Percentiles rank a stretch among this genome's conserved stretches.
phyloP scores from a whole-genome alignment of 768 basidiomycete genomes.

The Pulveroboletus frians region DNA sequence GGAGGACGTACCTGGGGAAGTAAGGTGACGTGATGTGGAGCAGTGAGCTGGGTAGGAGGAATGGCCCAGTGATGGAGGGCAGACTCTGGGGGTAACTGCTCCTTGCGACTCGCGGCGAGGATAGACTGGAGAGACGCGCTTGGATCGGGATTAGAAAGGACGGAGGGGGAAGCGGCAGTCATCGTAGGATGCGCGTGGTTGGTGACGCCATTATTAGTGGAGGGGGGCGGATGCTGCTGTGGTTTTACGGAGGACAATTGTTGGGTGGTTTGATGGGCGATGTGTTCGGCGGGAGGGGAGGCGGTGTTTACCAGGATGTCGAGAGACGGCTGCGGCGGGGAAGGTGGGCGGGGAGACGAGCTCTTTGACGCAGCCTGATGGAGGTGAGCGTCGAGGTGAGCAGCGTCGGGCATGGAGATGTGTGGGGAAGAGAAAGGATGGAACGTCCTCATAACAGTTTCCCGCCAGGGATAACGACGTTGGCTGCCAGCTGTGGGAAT shows the following conservation, averaged over 20 bases:
- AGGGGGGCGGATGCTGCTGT: slow-evolving; percentile 17
- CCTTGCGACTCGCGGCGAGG: slow-evolving; percentile 31
- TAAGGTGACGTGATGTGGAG: slow-evolving; percentile 25
- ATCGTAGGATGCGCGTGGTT: slow-evolving; percentile 29
- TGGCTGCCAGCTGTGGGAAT: slow-evolving; percentile 44
- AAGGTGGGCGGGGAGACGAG: slow-evolving; percentile 48
- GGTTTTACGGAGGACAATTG: slow-evolving; percentile 29
- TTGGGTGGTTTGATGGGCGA: slow-evolving; percentile 31
- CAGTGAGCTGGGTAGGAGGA: slow-evolving; percentile 29
- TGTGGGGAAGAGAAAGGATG: slow-evolving; percentile 41
- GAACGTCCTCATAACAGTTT: slow-evolving; percentile 41
- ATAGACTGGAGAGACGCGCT: slow-evolving; percentile 39
- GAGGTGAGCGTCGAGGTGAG: slow-evolving; percentile 31
- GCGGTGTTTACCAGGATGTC: slow-evolving; percentile 34
- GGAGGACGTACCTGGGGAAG: slow-evolving; percentile 37
- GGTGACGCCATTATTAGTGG: slow-evolving; percentile 23
- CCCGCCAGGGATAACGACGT: slow-evolving; percentile 36
- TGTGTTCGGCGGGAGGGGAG: slow-evolving; percentile 23
- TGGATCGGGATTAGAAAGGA: slow-evolving; percentile 36
- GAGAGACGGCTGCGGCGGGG: slow-evolving; percentile 36
- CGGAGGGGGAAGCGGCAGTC: slow-evolving; percentile 27
- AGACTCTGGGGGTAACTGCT: slow-evolving; percentile 26
- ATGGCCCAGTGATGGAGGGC: slow-evolving; percentile 38
- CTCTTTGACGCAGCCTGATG: slow-evolving; percentile 29
- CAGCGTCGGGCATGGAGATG: slow-evolving; percentile 38